Evolutionary conservation across 176 grass and related monocot genomes (phyloP), one percentile per base, ranked within the genome.

Genomic region (Ensete ventricosum): DNA sequence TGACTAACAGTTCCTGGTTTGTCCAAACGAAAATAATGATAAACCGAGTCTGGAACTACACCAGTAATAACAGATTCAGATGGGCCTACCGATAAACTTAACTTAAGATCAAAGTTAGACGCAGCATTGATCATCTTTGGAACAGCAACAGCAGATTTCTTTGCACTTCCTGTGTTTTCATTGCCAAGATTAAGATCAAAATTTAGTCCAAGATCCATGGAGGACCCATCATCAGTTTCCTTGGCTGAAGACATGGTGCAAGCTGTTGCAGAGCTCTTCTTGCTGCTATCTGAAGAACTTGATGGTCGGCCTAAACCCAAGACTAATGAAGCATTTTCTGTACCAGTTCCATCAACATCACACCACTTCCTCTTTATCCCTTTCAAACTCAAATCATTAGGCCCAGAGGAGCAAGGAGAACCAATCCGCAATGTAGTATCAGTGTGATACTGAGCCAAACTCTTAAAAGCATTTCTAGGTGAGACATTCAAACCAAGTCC

Each of bases 11-110:
- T 52, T 8, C 57, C 29, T 53, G 55, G 13, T 52, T 48, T 26
- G 29, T 72, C 78, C 34, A 73, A 80, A 20, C 53, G 8, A 72
- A 64, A 48, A n/a, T 64, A 26, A 54, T 78, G 51, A 50, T 27
- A 14, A 25, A 13, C 22, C 73, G 69, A 64, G 29, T 2, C 54
- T 52, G 78, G 69, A 64, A 14, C 23, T 26, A 69, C 43, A 73
- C 55, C 71, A 14, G 69, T 80, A 63, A 80, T 26, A 62, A 26
- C 43, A 53, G 78, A 80, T 80, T 63, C 43, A 64, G 57, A 80
- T 73, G 64, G 12, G 4, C 68, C 78, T 11, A 80, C 7, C 13
- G 78, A 80, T 73, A 80, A 69, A 80, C 78, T 73, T 29, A 80
- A 63, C 17, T 80, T 55, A 80, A 73, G 68, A 20, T 63, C 78